Percentiles rank a stretch among this genome's conserved stretches.
phyloP scores from a whole-genome alignment of 2,329 filamentous ascomycete genomes.

The Sporothrix globosa region DNA sequence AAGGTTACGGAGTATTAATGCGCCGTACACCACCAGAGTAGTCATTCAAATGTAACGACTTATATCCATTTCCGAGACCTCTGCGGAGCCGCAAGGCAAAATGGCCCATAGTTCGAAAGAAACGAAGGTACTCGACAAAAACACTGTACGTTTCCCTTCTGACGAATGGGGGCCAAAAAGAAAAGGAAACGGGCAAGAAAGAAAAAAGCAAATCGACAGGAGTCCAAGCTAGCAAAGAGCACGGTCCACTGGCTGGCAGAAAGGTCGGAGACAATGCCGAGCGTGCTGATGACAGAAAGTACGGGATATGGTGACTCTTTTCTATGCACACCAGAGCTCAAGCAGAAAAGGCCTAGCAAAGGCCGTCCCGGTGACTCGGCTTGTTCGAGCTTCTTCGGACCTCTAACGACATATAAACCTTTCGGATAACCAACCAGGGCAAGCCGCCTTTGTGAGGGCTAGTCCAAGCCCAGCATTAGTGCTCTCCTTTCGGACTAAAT shows the following conservation, averaged over 20 bases:
- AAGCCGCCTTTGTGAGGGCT: slow-evolving; percentile 5
- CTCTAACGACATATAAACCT: neutral
- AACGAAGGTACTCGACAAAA: neutral
- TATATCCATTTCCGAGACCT: neutral
- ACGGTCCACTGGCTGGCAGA: neutral
- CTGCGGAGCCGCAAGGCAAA: neutral
- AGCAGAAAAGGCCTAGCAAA: neutral
- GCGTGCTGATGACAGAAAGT: neutral
- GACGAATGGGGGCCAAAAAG: neutral
- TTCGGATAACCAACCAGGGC: slow-evolving; percentile 16
- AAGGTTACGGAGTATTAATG: neutral
- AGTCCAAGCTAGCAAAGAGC: neutral
- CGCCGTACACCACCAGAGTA: neutral
- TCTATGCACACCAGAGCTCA: neutral
- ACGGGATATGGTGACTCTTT: too few species aligned
- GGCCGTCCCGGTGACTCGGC: neutral
- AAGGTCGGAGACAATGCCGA: slow-evolving; percentile 5
- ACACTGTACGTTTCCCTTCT: neutral
- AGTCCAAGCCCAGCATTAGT: neutral
- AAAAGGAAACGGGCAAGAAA: slow-evolving; percentile 12
- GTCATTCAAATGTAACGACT: neutral
- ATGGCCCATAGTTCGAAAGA: slow-evolving; percentile 9
- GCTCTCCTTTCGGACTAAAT: neutral
- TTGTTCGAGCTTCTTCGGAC: neutral
- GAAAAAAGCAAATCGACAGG: neutral